phyloP scores from a whole-genome alignment of 495 filamentous ascomycete genomes.

The Penicillium turbatum region DNA sequence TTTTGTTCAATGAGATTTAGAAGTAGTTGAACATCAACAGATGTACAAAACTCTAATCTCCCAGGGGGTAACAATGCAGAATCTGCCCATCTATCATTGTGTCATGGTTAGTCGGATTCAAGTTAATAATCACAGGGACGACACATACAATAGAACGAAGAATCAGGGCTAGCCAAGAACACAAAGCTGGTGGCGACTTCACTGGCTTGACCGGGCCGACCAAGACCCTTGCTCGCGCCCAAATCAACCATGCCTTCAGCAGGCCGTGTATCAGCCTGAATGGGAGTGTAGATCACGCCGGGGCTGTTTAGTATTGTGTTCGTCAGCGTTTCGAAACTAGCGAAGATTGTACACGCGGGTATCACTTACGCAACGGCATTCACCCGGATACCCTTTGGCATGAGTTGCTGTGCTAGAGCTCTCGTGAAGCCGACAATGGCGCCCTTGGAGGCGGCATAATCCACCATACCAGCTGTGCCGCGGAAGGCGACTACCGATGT shows the following conservation, averaged over 20 bases:
- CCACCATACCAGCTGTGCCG: slow-evolving; percentile 50
- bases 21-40: not conserved
- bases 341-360: not conserved
- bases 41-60: slow-evolving; percentile 21
- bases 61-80: slow-evolving; percentile 47
- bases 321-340: not conserved
- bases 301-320: slow-evolving; percentile 27
- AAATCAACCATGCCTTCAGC: slow-evolving; percentile 51
- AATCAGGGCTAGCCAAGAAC: slow-evolving; percentile 54
- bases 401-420: slow-evolving; percentile 49
- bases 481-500: slow-evolving; percentile 52
- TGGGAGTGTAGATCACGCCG: slow-evolving; percentile 55
- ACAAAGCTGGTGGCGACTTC: slow-evolving; percentile 60
- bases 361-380: slow-evolving; percentile 54
- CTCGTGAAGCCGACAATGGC: slow-evolving; percentile 62
- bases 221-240: slow-evolving; percentile 35
- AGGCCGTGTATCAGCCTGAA: slow-evolving; percentile 48
- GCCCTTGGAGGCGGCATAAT: slow-evolving; percentile 59
- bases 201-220: slow-evolving; percentile 53
- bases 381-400: slow-evolving; percentile 57
- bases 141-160: slow-evolving; percentile 46
- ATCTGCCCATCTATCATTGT: slow-evolving; percentile 44
- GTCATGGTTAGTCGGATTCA: not conserved
- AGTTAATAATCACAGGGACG: too few species aligned
- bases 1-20: not conserved